phyloP scores from a whole-genome alignment of 768 basidiomycete genomes.

The Amanita rubescens region DNA sequence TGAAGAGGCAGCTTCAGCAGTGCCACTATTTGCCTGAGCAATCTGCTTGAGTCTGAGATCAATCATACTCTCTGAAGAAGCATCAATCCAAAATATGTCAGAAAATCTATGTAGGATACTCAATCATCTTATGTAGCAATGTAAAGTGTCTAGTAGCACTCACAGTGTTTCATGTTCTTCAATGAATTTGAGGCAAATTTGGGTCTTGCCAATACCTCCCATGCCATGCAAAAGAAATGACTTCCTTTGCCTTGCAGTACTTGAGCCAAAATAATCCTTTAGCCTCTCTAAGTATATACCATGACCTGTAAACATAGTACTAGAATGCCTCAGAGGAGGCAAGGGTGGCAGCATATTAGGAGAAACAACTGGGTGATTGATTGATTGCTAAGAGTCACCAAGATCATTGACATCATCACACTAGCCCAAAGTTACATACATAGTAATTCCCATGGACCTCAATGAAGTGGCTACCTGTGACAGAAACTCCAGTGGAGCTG shows the following conservation, averaged over 20 bases:
- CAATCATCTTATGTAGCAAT: neutral
- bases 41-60: conserved; percentile 3
- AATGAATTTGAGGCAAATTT: conserved; percentile 6
- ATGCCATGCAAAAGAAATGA: conserved; percentile 14
- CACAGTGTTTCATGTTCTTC: neutral
- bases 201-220: conserved; percentile 12
- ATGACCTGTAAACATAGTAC: conserved; percentile 6
- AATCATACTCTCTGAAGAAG: conserved; percentile 12
- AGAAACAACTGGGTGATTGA: neutral
- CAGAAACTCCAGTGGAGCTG: neutral
- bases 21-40: conserved; percentile 3
- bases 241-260: conserved; percentile 2
- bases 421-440: neutral
- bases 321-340: neutral
- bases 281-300: conserved; percentile 6
- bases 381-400: neutral
- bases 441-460: neutral
- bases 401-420: neutral
- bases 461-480: neutral
- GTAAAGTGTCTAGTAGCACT: neutral
- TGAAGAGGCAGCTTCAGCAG: neutral
- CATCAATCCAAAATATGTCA: conserved; percentile 18
- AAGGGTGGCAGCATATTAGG: neutral
- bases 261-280: conserved; percentile 9
- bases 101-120: conserved; percentile 6